Evolutionary conservation across 805 yeast genomes (phyloP).

Genomic region (Nakazawaea anatomiae): DNA sequence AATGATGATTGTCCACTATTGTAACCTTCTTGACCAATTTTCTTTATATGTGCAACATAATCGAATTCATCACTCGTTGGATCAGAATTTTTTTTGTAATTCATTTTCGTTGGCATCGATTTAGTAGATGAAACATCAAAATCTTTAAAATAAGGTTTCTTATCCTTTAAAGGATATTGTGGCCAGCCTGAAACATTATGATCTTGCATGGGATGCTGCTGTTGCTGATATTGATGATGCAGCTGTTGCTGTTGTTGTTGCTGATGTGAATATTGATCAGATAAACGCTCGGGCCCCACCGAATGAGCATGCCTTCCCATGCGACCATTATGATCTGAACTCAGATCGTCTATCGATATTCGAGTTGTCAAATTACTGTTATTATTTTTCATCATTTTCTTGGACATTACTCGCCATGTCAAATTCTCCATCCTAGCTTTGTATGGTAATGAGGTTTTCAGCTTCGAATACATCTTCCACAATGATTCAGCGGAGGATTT

Average conservation of each 20-base stretch:
- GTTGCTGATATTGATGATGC: neutral
- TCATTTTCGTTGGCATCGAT: neutral
- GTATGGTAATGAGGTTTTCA: constrained; percentile 70
- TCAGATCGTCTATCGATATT: constrained; percentile 1
- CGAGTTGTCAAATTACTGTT: neutral
- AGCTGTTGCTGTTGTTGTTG: neutral
- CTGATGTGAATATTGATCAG: neutral
- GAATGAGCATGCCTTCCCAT: neutral
- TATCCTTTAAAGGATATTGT: constrained; percentile 3
- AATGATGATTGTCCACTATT: neutral
- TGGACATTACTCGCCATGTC: constrained; percentile 82
- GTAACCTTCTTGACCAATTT: constrained; percentile 39
- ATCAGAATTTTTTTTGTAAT: constrained; percentile 20
- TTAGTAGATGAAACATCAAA: neutral
- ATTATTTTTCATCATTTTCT: constrained; percentile 24
- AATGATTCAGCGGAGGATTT: constrained; percentile 25
- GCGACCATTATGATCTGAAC: neutral
- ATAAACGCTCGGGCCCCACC: too few relatives aligned
- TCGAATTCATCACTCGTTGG: constrained; percentile 52
- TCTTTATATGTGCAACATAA: constrained; percentile 58
- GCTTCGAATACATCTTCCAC: constrained; percentile 80
- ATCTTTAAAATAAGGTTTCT: constrained; percentile 8
- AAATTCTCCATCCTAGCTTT: constrained; percentile 74
- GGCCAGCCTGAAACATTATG: constrained; percentile 4
- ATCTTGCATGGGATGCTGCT: neutral